phyloP scores from a whole-genome alignment of 176 grass and related monocot genomes.

The Aegilops bicornis region DNA sequence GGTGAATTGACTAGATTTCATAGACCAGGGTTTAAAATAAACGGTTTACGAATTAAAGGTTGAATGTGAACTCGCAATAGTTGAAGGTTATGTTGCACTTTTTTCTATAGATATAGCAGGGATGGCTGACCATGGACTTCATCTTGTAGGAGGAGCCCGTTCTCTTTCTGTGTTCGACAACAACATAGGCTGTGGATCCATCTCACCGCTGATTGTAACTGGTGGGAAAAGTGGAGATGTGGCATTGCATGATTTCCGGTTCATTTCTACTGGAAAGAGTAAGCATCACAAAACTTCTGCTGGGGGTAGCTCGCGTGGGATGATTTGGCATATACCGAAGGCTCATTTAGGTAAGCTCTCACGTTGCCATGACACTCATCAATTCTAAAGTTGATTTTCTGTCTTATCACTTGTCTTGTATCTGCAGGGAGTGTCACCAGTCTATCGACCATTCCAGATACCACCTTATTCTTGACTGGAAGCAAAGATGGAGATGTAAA shows the following conservation, averaged over 20 bases:
- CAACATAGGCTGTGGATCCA: constrained; percentile 66
- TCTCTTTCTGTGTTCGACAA: constrained; percentile 83
- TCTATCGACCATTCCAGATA: constrained; percentile 73
- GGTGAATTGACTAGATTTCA: not conserved
- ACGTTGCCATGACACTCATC: constrained; percentile 28
- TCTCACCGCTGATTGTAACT: constrained; percentile 79
- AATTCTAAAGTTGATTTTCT: constrained; percentile 27
- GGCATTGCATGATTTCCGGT: constrained; percentile 84
- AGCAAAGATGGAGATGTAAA: constrained; percentile 99
- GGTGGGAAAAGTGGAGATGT: constrained; percentile 90
- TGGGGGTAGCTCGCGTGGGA: constrained; percentile 54
- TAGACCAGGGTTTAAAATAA: not conserved
- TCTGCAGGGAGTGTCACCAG: constrained; percentile 78
- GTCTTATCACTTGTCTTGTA: constrained; percentile 30
- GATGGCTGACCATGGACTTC: constrained; percentile 41
- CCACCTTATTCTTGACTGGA: constrained; percentile 92
- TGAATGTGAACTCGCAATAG: not conserved
- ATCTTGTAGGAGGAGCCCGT: constrained; percentile 77
- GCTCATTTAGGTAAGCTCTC: constrained; percentile 77
- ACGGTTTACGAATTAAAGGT: not conserved
- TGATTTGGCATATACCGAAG: constrained; percentile 93
- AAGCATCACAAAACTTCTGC: constrained; percentile 47
- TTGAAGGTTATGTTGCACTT: not conserved
- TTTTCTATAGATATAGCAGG: constrained; percentile 6
- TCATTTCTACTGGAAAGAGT: constrained; percentile 74